Evolutionary conservation across 768 basidiomycete species (phyloP), one percentile per base, ranked within the genome.

Genomic region (Symmetrospora coprosmae): DNA sequence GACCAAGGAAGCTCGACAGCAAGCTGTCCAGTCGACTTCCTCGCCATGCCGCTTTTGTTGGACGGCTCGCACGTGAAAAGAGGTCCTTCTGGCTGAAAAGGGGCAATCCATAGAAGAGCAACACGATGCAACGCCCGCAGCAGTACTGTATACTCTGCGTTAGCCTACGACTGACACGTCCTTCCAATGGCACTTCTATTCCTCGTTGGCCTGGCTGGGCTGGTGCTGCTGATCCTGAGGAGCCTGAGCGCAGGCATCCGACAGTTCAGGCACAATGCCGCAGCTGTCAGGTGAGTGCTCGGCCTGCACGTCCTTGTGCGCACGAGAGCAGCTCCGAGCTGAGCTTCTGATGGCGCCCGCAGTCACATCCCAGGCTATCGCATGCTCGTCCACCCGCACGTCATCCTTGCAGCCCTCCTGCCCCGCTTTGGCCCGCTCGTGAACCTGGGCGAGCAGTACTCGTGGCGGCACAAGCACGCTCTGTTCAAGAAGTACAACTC

Each of bases 291-390:
- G 49, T 50, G 49, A 50, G 49, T 19, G 13, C 13, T 50, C 30
- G 8, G 6, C 28, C 16, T 31, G 23, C 33, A 9, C 19, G 23
- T 50, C 19, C 49, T 7, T 19, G 9, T 25, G 9, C 28, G 19
- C 38, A 5, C 27, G n/a, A 17, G 13, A 23, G n/a, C 45, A n/a
- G 45, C 45, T 46, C 13, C 9, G n/a, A 23, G 13, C 45, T 23
- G 9, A 17, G 9, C 45, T 11, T 25, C 11, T 25, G n/a, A 23
- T 23, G n/a, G 27, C 21, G 9, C 21, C 33, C 37, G 30, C 33
- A 62, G 62, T 14, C 62, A 63, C 41, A 63, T 63, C 19, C 62
- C 62, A 27, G 62, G 62, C 35, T 52, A 56, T 33, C 56, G 56
- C 17, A 30, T 63, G 14, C 23, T 49, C 27, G 21, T 63, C 17